Evolutionary conservation across 2,329 filamentous ascomycete species (phyloP).

Genomic region (Colletotrichum salicis): DNA sequence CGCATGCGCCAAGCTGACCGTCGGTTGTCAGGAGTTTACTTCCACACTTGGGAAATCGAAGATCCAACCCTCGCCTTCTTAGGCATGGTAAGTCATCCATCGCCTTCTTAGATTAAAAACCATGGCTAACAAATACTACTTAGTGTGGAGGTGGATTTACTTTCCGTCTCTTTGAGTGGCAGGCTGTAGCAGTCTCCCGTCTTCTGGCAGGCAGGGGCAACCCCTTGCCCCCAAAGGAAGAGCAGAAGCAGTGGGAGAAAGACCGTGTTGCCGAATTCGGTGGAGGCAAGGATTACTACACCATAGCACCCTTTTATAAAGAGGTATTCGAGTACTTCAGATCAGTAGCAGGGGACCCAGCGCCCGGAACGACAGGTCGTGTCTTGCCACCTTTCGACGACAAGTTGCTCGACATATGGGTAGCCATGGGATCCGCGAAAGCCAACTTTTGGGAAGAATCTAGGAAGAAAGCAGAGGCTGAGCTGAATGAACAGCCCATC

Average conservation of each 20-base stretch:
- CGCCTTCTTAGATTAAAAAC: too few species aligned
- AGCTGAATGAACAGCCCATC: conserved; percentile 13
- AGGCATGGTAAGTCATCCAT: conserved; percentile 45
- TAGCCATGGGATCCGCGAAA: conserved; percentile 43
- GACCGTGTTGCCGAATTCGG: conserved; percentile 41
- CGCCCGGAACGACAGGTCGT: conserved; percentile 48
- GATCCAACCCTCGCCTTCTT: conserved; percentile 48
- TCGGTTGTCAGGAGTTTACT: conserved; percentile 48
- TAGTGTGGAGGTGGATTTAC: conserved; percentile 50
- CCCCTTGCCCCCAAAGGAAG: conserved; percentile 39
- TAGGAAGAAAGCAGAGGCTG: conserved; percentile 42
- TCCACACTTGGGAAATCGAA: conserved; percentile 49
- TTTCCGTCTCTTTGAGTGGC: conserved; percentile 51
- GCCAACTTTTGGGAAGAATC: conserved; percentile 43
- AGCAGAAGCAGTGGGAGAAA: conserved; percentile 47
- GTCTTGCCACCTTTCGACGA: conserved; percentile 54
- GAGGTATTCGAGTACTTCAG: conserved; percentile 53
- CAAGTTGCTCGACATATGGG: conserved; percentile 48
- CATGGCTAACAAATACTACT: neutral
- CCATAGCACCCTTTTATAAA: conserved; percentile 47
- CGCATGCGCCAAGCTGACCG: conserved; percentile 50
- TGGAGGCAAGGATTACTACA: conserved; percentile 48
- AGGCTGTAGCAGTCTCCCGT: conserved; percentile 49
- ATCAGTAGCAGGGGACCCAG: conserved; percentile 53
- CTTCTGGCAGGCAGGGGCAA: conserved; percentile 46